Conservation (phyloP, 1,284 basidiomycete genomes). For the Apiotrichum veenhuisii region DNA sequence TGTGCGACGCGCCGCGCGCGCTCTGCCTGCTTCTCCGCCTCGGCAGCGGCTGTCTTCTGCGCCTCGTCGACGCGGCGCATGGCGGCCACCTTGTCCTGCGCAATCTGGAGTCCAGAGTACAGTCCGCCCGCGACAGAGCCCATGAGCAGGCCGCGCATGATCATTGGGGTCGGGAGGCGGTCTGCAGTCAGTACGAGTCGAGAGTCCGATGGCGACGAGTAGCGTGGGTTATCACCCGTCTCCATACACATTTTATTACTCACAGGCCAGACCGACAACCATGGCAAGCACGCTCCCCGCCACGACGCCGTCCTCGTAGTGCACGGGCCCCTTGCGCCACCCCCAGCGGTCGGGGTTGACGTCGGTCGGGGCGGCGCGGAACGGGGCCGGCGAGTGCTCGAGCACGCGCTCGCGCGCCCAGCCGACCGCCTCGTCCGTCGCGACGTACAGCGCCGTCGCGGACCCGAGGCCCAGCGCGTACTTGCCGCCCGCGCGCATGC, state of each 20-base stretch:
- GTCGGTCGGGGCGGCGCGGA: background rate
- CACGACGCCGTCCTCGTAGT: slow-evolving; percentile 41
- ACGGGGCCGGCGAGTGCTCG: background rate
- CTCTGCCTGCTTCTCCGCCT: background rate
- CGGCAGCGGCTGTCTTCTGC: slow-evolving; percentile 4
- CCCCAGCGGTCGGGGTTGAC: slow-evolving; percentile 21
- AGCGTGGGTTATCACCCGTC: no score
- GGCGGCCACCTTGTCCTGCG: slow-evolving; percentile 32
- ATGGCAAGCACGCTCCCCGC: slow-evolving; percentile 38
- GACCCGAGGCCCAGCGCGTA: slow-evolving; percentile 37
- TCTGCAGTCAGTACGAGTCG: slow-evolving; percentile 23
- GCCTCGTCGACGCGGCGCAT: slow-evolving; percentile 18
- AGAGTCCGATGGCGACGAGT: background rate
- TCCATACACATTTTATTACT: no score
- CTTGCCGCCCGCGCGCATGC: slow-evolving; percentile 30
- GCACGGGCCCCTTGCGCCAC: slow-evolving; percentile 34
- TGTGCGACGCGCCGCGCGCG: background rate
- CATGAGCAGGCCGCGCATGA: slow-evolving; percentile 34
- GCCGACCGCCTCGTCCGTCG: slow-evolving; percentile 40
- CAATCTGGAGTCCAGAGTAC: slow-evolving; percentile 34
- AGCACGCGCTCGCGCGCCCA: slow-evolving; percentile 30
- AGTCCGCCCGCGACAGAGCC: slow-evolving; percentile 35
- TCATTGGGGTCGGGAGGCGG: slow-evolving; percentile 38
- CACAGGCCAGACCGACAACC: slow-evolving; percentile 35
- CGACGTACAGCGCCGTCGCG: slow-evolving; percentile 33